Evolutionary conservation across 371 early-diverging fungal species (phyloP).

Genomic region (Capniomyces stellatus): DNA sequence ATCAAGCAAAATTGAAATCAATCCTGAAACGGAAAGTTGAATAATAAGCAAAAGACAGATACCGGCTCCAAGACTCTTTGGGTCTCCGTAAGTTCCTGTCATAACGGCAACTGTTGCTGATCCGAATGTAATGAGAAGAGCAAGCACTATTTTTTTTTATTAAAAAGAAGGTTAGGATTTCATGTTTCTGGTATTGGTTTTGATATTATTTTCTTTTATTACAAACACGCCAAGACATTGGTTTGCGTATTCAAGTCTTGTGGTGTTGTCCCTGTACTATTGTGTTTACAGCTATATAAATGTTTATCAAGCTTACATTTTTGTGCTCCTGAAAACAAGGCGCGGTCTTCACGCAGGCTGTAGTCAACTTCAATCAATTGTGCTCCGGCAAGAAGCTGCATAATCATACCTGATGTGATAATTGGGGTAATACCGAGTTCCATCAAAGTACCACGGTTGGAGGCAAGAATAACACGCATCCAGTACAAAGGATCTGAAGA

Average conservation of each 20-base stretch:
- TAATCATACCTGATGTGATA: slow-evolving; percentile 98
- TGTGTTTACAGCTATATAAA: slow-evolving; percentile 30
- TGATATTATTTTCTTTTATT: too few species aligned
- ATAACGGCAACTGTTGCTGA: slow-evolving; percentile 96
- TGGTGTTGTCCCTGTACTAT: too few species aligned
- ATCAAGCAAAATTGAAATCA: slow-evolving; percentile 95
- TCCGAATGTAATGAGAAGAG: slow-evolving; percentile 83
- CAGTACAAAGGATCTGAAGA: slow-evolving; percentile 97
- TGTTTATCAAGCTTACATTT: slow-evolving; percentile 30
- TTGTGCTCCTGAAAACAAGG: slow-evolving; percentile 94
- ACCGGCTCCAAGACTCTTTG: slow-evolving; percentile 83
- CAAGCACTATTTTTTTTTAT: slow-evolving; percentile 36
- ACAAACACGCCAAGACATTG: too few species aligned
- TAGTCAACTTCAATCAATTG: slow-evolving; percentile 97
- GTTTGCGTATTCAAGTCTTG: too few species aligned
- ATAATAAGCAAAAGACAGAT: slow-evolving; percentile 85
- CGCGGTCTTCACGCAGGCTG: slow-evolving; percentile 95
- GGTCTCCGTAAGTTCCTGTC: slow-evolving; percentile 96
- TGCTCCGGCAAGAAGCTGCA: slow-evolving; percentile 95
- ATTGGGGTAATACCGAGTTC: slow-evolving; percentile 99
- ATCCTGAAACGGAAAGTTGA: slow-evolving; percentile 93
- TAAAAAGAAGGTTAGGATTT: too few species aligned
- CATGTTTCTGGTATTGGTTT: too few species aligned
- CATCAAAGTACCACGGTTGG: slow-evolving; percentile 99
- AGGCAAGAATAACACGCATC: slow-evolving; percentile 98